Percentiles rank a stretch among this genome's conserved stretches.
Evolutionary conservation across 2,329 filamentous ascomycete genomes (phyloP).

Genomic region (Onygenales sp.): DNA sequence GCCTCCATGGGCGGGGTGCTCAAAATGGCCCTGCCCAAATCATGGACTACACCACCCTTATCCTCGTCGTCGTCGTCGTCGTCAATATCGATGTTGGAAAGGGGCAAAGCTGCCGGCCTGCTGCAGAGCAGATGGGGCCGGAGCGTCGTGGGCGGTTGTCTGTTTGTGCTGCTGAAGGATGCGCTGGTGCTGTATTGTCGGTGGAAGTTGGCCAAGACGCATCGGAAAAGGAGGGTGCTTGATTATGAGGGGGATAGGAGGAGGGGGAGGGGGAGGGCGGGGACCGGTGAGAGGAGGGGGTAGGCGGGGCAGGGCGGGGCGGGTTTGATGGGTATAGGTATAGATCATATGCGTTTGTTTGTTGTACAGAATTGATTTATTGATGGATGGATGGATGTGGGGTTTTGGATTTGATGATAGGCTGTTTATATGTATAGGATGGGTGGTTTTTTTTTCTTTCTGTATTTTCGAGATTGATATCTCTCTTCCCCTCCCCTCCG

Average conservation of each 20-base stretch:
- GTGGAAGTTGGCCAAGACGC: conserved; percentile 39
- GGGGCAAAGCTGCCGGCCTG: conserved; percentile 49
- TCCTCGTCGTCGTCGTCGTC: conserved; percentile 29
- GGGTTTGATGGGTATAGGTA: no score
- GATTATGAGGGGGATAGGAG: conserved; percentile 38
- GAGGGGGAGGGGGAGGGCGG: conserved; percentile 11
- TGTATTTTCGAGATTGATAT: background rate
- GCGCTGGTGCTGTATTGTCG: conserved; percentile 50
- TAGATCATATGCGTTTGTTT: no score
- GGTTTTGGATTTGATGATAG: no score
- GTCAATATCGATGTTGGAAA: conserved; percentile 28
- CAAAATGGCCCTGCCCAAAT: conserved; percentile 55
- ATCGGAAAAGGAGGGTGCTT: conserved; percentile 37
- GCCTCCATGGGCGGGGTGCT: conserved; percentile 69
- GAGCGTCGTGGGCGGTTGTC: conserved; percentile 76
- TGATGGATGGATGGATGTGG: no score
- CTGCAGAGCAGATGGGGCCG: conserved; percentile 81
- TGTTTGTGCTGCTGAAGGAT: conserved; percentile 78
- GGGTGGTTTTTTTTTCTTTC: background rate
- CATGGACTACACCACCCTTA: conserved; percentile 50
- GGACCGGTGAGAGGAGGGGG: background rate
- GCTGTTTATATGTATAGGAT: no score
- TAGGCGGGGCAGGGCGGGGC: no score
- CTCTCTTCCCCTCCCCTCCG: background rate
- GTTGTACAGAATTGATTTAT: no score